These are phyloP conservation scores for Toxicodendron radicans DNA, from an alignment of 345 rosid species.

Conservation along the genomic window DNA sequence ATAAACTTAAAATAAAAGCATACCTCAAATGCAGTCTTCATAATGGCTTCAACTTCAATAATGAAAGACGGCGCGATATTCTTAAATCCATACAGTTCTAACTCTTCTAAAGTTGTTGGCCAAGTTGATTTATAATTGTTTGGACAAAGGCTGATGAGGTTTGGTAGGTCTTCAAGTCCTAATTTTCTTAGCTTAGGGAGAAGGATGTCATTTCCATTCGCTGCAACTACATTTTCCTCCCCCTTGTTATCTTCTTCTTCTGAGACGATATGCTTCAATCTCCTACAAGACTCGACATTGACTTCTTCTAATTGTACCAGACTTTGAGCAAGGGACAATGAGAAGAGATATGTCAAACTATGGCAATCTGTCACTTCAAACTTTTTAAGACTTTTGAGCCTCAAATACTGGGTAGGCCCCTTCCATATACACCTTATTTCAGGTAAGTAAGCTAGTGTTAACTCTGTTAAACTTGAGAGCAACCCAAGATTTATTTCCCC, in stretches of 20 bases:
- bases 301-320: no score
- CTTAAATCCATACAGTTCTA: background rate
- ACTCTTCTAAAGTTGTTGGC: background rate
- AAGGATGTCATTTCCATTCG: background rate
- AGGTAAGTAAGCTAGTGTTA: background rate
- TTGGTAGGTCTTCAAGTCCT: background rate
- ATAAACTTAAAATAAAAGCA: no score
- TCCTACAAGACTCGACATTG: no score
- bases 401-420: conserved; percentile 11
- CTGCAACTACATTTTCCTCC: conserved; percentile 3
- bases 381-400: conserved; percentile 1
- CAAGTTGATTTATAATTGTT: background rate
- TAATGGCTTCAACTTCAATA: background rate
- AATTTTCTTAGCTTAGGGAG: conserved; percentile 1
- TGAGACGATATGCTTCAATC: no score
- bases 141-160: background rate
- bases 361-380: background rate
- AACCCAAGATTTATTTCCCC: background rate
- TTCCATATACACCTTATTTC: background rate
- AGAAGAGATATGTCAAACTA: background rate
- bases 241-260: background rate
- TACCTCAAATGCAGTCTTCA: no score
- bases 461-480: background rate
- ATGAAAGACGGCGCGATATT: no score
- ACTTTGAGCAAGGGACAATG: conserved; percentile 5